Percentiles rank a stretch among this genome's conserved stretches.
Conservation (phyloP, 1,284 basidiomycete genomes). For the Leccinum angustisporum region DNA sequence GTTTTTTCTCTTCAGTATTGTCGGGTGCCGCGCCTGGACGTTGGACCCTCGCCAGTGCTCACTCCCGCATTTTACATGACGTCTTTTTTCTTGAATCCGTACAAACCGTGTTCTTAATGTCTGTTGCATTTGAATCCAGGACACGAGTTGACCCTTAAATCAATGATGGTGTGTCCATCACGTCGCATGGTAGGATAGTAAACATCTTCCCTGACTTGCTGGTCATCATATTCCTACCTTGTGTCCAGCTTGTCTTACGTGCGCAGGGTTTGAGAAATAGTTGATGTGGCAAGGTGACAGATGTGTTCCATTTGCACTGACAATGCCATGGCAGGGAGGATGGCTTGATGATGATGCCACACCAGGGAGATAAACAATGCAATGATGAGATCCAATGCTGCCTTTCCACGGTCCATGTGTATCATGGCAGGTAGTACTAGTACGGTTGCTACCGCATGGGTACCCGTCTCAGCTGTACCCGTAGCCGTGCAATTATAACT, state of each 20-base stretch:
- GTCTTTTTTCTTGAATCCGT: not conserved
- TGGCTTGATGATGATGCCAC: too few relatives aligned
- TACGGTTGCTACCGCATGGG: too few relatives aligned
- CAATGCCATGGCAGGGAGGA: not conserved
- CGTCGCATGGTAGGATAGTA: not conserved
- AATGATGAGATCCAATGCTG: too few relatives aligned
- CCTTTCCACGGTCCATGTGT: too few relatives aligned
- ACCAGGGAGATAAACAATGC: too few relatives aligned
- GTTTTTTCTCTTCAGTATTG: not conserved
- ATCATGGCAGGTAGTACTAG: too few relatives aligned
- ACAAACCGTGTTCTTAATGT: not conserved
- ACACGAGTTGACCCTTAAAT: not conserved
- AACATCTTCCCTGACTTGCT: slow-evolving; percentile 42
- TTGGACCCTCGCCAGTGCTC: not conserved
- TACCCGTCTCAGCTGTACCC: too few relatives aligned
- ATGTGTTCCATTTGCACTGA: slow-evolving; percentile 78
- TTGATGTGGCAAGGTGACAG: slow-evolving; percentile 48
- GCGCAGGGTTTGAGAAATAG: slow-evolving; percentile 57
- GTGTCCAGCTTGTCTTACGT: slow-evolving; percentile 75
- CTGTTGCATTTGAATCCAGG: not conserved
- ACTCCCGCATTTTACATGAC: not conserved
- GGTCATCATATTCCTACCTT: slow-evolving; percentile 68
- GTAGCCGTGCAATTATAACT: too few relatives aligned
- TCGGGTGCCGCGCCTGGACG: not conserved
- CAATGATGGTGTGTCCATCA: too few relatives aligned